Conservation (phyloP, 768 basidiomycete species). For the Galerina sulciceps region DNA sequence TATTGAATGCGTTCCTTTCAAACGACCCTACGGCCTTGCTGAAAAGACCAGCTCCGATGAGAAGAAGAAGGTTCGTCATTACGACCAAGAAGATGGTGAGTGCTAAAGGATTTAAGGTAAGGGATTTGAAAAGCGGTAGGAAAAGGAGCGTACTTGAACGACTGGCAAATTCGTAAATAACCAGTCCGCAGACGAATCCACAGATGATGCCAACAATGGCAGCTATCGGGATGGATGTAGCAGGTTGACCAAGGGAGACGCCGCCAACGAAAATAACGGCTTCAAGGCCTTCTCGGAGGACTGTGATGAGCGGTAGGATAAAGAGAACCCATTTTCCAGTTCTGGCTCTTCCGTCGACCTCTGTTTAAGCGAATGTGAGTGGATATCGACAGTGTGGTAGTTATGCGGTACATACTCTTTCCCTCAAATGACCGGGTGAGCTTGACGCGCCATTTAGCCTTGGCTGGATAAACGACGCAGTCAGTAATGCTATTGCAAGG, state of each 20-base stretch:
- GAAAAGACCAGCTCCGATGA: conserved; percentile 95
- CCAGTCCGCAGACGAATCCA: conserved; percentile 72
- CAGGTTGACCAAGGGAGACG: conserved; percentile 84
- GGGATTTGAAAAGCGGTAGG: background rate
- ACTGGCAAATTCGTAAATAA: conserved; percentile 83
- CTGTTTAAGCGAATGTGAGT: conserved; percentile 24
- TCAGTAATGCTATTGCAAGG: background rate
- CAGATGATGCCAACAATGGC: conserved; percentile 83
- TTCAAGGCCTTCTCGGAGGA: conserved; percentile 92
- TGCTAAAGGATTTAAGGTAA: conserved; percentile 40
- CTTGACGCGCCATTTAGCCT: conserved; percentile 94
- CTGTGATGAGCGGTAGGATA: conserved; percentile 87
- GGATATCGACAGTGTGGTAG: background rate
- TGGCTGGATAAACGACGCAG: conserved; percentile 46
- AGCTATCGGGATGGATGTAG: conserved; percentile 87
- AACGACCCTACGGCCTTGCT: conserved; percentile 77
- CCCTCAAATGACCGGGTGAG: conserved; percentile 77
- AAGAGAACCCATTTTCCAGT: conserved; percentile 88
- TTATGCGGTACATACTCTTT: conserved; percentile 40
- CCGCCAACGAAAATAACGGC: conserved; percentile 94
- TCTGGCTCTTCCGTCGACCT: conserved; percentile 49
- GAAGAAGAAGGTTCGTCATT: conserved; percentile 90
- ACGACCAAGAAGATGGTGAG: conserved; percentile 86
- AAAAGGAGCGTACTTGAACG: conserved; percentile 56
- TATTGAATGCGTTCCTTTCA: conserved; percentile 68